Conservation (phyloP, 192 early-diverging fungal species). For the Entomortierella beljakovae region DNA sequence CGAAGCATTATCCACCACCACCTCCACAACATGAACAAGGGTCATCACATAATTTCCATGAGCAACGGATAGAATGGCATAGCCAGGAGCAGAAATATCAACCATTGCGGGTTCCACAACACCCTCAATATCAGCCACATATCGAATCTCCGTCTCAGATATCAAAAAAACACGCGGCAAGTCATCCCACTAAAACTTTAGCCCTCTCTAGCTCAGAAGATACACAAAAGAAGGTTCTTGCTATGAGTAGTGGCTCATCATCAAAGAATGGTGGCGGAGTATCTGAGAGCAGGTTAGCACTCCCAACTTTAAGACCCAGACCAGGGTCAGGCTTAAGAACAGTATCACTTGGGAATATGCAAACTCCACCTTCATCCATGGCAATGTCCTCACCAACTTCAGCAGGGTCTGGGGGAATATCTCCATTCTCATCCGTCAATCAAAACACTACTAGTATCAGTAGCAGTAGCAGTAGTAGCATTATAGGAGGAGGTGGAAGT, state of each 20-base stretch:
- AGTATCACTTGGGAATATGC: constrained; percentile 7
- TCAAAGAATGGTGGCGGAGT: not conserved
- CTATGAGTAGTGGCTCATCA: not conserved
- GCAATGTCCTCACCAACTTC: constrained; percentile 4
- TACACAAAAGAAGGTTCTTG: not conserved
- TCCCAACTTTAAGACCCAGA: not conserved
- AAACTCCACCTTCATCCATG: not conserved
- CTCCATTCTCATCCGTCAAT: not conserved
- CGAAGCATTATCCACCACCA: constrained; percentile 1
- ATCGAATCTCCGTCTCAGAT: not conserved
- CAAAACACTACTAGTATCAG: not conserved
- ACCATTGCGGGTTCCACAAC: not conserved
- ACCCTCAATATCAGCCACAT: not conserved
- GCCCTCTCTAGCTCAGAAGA: constrained; percentile 3
- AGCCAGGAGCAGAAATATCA: not conserved
- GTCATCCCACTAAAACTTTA: constrained; percentile 10
- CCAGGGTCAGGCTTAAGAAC: not conserved
- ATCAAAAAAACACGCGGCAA: not conserved
- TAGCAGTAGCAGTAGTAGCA: not conserved
- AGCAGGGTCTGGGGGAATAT: not conserved
- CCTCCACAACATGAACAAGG: not conserved
- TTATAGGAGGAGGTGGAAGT: not conserved
- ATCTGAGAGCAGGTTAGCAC: not conserved
- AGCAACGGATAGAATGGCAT: constrained; percentile 3
- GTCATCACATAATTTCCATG: not conserved